phyloP scores from a whole-genome alignment of 257 asterid genomes.

The Solanum virginianum region DNA sequence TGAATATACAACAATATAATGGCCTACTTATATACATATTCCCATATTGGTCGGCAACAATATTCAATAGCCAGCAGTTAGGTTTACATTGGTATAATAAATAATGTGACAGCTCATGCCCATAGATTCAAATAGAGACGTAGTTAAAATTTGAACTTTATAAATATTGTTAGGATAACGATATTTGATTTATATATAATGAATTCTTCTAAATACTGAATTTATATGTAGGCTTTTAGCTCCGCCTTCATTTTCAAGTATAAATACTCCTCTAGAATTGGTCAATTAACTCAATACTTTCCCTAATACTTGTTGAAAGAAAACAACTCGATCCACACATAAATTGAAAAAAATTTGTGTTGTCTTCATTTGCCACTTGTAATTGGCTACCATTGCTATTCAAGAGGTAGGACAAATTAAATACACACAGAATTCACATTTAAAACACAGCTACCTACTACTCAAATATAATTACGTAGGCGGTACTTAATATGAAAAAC shows the following conservation, averaged over 20 bases:
- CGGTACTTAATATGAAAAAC: neutral
- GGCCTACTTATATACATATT: neutral
- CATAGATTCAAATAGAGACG: neutral
- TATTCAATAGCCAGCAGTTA: neutral
- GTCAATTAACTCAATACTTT: neutral
- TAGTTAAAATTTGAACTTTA: neutral
- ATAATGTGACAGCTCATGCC: neutral
- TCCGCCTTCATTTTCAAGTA: too few relatives aligned
- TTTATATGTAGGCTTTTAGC: neutral
- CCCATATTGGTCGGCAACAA: neutral
- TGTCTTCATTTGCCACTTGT: neutral
- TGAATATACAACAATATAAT: neutral
- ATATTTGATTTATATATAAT: too few relatives aligned
- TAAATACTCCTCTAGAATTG: neutral
- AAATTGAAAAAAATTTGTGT: neutral
- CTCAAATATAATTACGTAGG: neutral
- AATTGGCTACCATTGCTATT: neutral
- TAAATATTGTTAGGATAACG: neutral
- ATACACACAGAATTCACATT: neutral
- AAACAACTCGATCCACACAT: neutral
- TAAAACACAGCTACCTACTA: neutral
- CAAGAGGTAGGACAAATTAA: neutral
- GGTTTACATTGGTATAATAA: neutral
- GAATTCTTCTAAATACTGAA: too few relatives aligned
- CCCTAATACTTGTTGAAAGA: neutral